Evolutionary conservation across 495 filamentous ascomycete species (phyloP).

Genomic region (Penicillium fimorum): DNA sequence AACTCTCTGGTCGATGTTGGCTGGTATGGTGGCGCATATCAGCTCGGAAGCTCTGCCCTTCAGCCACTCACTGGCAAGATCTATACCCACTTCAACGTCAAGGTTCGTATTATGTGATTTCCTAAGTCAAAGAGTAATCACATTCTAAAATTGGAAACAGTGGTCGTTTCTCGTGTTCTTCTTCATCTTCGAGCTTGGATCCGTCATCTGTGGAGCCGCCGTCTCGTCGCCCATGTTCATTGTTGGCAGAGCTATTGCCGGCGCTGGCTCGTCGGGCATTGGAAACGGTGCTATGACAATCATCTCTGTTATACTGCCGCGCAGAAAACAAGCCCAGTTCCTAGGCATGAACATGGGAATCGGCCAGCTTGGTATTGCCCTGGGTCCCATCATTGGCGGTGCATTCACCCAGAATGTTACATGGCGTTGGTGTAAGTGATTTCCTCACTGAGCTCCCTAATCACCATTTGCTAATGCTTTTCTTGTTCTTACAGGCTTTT

Average conservation of each 20-base stretch:
- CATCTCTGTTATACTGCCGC: background rate
- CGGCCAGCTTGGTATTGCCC: background rate
- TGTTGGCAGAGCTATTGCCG: conserved; percentile 74
- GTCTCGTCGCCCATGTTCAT: conserved; percentile 69
- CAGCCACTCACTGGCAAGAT: conserved; percentile 49
- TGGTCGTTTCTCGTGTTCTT: conserved; percentile 27
- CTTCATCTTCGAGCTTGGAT: conserved; percentile 66
- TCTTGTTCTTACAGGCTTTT: conserved; percentile 35
- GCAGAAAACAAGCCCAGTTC: too few relatives aligned
- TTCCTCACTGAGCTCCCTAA: background rate
- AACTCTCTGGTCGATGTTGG: background rate
- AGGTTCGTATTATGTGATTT: conserved; percentile 16
- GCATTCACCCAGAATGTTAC: conserved; percentile 46
- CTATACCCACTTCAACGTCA: conserved; percentile 44
- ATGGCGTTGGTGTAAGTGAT: conserved; percentile 40
- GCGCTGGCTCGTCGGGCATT: conserved; percentile 72
- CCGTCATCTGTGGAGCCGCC: conserved; percentile 69
- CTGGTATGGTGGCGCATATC: background rate
- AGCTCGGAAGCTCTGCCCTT: conserved; percentile 27
- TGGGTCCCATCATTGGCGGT: conserved; percentile 52
- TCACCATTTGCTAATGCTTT: conserved; percentile 1
- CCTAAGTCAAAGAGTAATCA: too few relatives aligned
- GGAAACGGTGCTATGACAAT: background rate
- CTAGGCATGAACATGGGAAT: background rate
- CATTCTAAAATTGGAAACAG: background rate